Base-by-base conservation (phyloP, 2,329 filamentous ascomycete genomes). In the Septoria linicola region DNA sequence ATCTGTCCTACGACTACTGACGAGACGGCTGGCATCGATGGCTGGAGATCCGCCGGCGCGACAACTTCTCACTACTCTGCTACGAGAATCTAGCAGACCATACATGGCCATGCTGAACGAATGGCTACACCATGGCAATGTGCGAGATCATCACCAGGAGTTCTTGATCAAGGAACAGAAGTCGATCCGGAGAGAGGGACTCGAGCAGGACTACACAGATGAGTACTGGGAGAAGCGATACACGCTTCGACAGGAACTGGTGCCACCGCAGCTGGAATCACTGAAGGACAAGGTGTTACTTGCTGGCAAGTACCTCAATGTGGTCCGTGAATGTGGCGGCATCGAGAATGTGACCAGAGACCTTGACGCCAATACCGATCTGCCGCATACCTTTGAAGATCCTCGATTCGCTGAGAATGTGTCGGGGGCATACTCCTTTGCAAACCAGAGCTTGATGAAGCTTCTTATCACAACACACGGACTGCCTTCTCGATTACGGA, bases 21-120 rank as follows among this genome's bases (percentile, higher is more conserved):
- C 90, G 2, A 86, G 85, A 65, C 80, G 92, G 43, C 74, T 97
- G 7, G 87, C 93, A 60, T 84, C 87, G 11, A 92, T 96, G 82
- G 93, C 92, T 1, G 93, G 93, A 39, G 93, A 99, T 66, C 93
- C 93, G 3, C 87, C 89, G 0, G 91, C 93, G 16, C 82, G 89
- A 57, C 81, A 84, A 19, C 73, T 99, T 16, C 78, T 99, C 8
- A 93, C 89, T 8, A 86, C 85, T 2, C 73, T 99, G 21, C 72
- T 99, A 35, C 81, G 89, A 49, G 92, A 97, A 69, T 87, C 92
- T 1, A 96, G 91, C 64, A 82, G 87, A 49, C 93, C 93, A 0
- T 99, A 99, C 68, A 96, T 97, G 91, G 80, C 81, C 35, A 99
- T 99, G 93, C 75, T 99, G 54, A 99, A 99, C 65, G 92, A 97